phyloP scores from a whole-genome alignment of 2,329 filamentous ascomycete genomes.

The Fonsecaea pedrosoi region DNA sequence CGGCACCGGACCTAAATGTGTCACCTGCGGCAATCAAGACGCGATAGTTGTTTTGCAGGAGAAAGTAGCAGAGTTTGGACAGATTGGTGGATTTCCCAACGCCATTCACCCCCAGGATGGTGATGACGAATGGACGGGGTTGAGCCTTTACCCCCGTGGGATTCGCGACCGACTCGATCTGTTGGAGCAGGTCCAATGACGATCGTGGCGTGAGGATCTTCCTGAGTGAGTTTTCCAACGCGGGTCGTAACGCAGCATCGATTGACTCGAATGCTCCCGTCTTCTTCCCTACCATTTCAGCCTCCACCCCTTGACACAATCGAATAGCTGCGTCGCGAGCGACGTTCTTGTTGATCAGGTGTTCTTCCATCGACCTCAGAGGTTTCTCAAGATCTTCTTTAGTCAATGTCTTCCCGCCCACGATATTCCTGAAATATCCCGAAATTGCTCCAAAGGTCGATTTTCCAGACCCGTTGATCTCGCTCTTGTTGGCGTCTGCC shows the following conservation, averaged over 20 bases:
- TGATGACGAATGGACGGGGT: slow-evolving; percentile 90
- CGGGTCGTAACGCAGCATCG: slow-evolving; percentile 79
- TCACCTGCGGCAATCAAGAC: slow-evolving; percentile 94
- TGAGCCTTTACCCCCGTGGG: slow-evolving; percentile 69
- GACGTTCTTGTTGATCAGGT: slow-evolving; percentile 93
- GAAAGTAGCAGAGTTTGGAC: slow-evolving; percentile 97
- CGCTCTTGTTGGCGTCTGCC: slow-evolving; percentile 70
- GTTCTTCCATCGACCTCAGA: slow-evolving; percentile 94
- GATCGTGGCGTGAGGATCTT: slow-evolving; percentile 96
- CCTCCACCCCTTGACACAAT: slow-evolving; percentile 88
- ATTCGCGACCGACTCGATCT: slow-evolving; percentile 80
- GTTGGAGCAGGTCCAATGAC: slow-evolving; percentile 90
- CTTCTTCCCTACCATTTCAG: slow-evolving; percentile 86
- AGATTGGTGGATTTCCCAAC: slow-evolving; percentile 98
- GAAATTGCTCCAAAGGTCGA: slow-evolving; percentile 82
- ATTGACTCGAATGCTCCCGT: slow-evolving; percentile 91
- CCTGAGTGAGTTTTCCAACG: slow-evolving; percentile 89
- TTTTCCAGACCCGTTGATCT: slow-evolving; percentile 59
- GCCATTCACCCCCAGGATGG: slow-evolving; percentile 96
- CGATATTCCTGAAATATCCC: slow-evolving; percentile 89
- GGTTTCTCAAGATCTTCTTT: slow-evolving; percentile 89
- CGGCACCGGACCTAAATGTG: slow-evolving; percentile 95
- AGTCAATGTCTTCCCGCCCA: slow-evolving; percentile 91
- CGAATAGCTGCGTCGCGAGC: slow-evolving; percentile 91
- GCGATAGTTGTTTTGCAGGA: slow-evolving; percentile 95